Percentiles rank a stretch among this genome's conserved stretches.
These are phyloP conservation scores for Pseudocercospora pini-densiflorae DNA, from an alignment of 2,329 filamentous ascomycete genomes.

Conservation along the genomic window DNA sequence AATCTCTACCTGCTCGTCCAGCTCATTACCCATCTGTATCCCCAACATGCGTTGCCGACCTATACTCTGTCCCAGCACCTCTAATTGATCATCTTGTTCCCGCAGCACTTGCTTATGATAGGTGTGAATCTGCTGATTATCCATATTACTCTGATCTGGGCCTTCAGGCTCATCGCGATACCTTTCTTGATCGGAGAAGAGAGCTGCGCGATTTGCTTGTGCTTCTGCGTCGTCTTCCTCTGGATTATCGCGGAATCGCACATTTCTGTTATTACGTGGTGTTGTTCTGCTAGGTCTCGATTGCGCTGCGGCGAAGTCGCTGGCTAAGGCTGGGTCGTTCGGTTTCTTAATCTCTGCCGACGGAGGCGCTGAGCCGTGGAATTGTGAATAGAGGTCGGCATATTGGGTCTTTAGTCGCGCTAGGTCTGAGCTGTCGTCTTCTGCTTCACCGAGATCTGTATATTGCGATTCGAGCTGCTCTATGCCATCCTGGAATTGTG, in stretches of 20 bases:
- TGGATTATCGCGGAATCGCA: conserved; percentile 78
- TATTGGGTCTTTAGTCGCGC: conserved; percentile 73
- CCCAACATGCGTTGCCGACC: conserved; percentile 87
- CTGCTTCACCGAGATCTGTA: conserved; percentile 66
- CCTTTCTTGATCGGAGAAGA: conserved; percentile 52
- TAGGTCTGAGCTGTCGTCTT: conserved; percentile 60
- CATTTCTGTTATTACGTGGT: conserved; percentile 44
- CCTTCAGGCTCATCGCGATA: conserved; percentile 72
- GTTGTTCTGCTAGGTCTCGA: conserved; percentile 46
- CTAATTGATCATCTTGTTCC: conserved; percentile 95
- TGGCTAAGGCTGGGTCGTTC: conserved; percentile 66
- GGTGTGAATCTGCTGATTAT: conserved; percentile 83
- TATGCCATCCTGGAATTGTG: conserved; percentile 82
- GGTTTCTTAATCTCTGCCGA: conserved; percentile 61
- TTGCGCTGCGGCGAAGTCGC: conserved; percentile 68
- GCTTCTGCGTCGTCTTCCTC: conserved; percentile 51
- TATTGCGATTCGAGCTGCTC: conserved; percentile 69
- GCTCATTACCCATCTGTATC: conserved; percentile 94
- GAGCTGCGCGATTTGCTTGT: conserved; percentile 58
- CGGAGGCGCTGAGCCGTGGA: conserved; percentile 66
- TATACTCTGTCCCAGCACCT: conserved; percentile 82
- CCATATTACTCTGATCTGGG: conserved; percentile 61
- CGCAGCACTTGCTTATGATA: conserved; percentile 80
- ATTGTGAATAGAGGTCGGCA: conserved; percentile 77
- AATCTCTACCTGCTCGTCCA: conserved; percentile 86